Percentiles rank a stretch among this genome's conserved stretches.
Conservation (phyloP, 441 rosid species). For the Gossypium schwendimanii region DNA sequence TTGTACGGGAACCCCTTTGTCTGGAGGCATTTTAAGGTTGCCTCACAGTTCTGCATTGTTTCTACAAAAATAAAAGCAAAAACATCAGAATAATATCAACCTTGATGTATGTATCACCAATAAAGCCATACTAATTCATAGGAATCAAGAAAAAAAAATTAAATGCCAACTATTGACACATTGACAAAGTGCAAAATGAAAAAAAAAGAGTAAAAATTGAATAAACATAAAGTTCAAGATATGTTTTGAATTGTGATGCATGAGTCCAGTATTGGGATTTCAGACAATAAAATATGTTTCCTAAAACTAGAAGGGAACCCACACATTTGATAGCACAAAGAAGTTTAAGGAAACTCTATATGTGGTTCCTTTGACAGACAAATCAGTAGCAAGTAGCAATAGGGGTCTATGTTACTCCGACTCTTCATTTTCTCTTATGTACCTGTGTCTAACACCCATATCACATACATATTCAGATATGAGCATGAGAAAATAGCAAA, state of each 20-base stretch:
- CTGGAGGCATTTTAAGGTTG: conserved; percentile 44
- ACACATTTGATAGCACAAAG: neutral
- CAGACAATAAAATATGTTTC: neutral
- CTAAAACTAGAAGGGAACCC: neutral
- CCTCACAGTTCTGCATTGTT: conserved; percentile 47
- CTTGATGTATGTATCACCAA: neutral
- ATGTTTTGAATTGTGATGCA: neutral
- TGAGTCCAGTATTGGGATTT: neutral
- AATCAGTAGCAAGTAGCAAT: neutral
- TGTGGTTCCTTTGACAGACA: neutral
- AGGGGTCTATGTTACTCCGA: no score
- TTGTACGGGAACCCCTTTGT: conserved; percentile 30
- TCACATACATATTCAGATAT: no score
- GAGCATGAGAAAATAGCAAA: no score
- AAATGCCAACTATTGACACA: neutral
- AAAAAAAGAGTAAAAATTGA: no score
- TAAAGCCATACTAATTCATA: neutral
- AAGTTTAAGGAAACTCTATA: neutral
- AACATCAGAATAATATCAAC: conserved; percentile 2
- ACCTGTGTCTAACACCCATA: no score
- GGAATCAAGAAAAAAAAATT: neutral
- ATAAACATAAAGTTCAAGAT: neutral
- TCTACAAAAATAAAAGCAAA: conserved; percentile 23
- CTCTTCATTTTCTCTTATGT: no score
- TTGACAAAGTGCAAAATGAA: neutral